These are phyloP conservation scores for Neopestalotiopsis clavispora DNA, from an alignment of 2,329 filamentous ascomycete genomes.

Conservation along the genomic window DNA sequence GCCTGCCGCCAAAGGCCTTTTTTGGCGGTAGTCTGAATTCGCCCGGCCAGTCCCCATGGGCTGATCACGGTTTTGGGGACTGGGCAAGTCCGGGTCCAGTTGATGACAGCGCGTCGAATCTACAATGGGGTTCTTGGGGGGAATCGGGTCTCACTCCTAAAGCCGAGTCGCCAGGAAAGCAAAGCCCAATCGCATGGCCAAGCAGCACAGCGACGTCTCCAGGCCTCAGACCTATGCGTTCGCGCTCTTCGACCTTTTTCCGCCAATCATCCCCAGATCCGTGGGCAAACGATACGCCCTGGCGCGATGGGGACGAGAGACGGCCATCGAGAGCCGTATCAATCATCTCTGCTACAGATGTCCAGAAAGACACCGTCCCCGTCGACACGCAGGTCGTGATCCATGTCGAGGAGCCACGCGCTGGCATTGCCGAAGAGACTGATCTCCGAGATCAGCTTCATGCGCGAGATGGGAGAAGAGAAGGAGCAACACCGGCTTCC, in stretches of 20 bases:
- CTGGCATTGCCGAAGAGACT: background rate
- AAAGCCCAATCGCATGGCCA: conserved; percentile 47
- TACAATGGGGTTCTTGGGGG: conserved; percentile 38
- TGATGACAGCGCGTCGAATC: conserved; percentile 25
- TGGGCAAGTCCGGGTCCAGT: conserved; percentile 40
- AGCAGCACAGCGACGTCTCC: conserved; percentile 42
- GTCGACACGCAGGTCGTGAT: conserved; percentile 3
- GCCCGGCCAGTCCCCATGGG: conserved; percentile 45
- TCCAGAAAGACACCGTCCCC: background rate
- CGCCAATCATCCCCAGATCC: conserved; percentile 47
- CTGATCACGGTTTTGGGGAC: conserved; percentile 42
- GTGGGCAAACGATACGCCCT: conserved; percentile 43
- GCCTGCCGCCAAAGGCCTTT: conserved; percentile 48
- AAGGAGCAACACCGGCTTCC: background rate
- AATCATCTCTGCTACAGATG: background rate
- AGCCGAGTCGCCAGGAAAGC: conserved; percentile 38
- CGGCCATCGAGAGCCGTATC: background rate
- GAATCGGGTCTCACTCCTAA: conserved; percentile 34
- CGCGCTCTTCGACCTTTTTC: conserved; percentile 36
- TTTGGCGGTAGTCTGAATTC: conserved; percentile 39
- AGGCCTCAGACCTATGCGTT: conserved; percentile 34
- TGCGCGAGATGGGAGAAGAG: background rate
- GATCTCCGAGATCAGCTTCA: background rate
- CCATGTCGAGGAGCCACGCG: background rate
- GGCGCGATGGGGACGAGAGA: conserved; percentile 23